Evolutionary conservation across 768 basidiomycete genomes (phyloP).

Genomic region (Calvatia gigantea): DNA sequence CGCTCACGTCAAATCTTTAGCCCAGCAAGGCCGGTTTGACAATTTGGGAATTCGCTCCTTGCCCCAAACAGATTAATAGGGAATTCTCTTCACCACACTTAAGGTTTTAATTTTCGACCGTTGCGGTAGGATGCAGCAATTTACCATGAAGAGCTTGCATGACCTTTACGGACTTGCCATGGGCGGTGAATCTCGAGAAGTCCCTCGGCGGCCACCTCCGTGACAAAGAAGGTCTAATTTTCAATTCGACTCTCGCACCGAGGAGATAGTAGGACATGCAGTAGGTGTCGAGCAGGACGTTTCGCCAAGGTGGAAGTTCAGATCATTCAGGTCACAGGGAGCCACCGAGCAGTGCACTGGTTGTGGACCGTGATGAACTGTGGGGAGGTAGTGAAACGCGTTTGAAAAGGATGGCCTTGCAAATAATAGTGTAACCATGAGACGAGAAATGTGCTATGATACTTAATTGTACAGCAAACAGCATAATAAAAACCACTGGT

Average conservation of each 20-base stretch:
- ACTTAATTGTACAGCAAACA: background rate
- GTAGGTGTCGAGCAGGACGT: background rate
- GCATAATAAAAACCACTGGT: background rate
- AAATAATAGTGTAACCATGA: too few species aligned
- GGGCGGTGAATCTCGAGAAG: background rate
- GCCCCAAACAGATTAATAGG: background rate
- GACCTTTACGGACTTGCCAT: background rate
- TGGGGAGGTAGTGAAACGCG: too few species aligned
- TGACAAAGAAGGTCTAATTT: background rate
- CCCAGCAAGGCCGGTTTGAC: background rate
- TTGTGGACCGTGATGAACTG: background rate
- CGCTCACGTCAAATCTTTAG: background rate
- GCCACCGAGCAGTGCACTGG: background rate
- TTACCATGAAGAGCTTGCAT: background rate
- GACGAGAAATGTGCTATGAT: too few species aligned
- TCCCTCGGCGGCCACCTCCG: background rate
- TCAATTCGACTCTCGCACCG: background rate
- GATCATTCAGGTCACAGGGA: background rate
- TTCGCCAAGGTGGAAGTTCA: background rate
- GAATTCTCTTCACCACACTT: background rate
- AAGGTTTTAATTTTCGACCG: background rate
- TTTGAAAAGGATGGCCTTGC: too few species aligned
- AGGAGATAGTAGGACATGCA: background rate
- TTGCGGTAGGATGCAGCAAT: slow-evolving; percentile 4
- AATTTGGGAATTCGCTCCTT: background rate